A percentile compares a stretch with the other conserved stretches of the same genome.
Conservation (phyloP, 1,139 yeast species). For the Scheffersomyces parashehatae region DNA sequence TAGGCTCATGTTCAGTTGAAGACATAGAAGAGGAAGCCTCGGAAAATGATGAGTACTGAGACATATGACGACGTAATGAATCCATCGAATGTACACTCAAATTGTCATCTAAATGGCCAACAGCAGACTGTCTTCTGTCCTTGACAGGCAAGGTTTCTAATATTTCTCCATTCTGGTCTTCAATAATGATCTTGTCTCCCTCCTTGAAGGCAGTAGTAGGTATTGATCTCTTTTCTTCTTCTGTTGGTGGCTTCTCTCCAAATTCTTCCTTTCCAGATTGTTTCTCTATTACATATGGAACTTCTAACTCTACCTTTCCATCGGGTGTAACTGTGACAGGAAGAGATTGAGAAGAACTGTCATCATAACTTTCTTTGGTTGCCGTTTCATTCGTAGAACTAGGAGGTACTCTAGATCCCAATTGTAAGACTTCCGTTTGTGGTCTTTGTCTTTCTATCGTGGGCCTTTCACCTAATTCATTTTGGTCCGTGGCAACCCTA, state of each 20-base stretch:
- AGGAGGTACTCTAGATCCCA: conserved; percentile 29
- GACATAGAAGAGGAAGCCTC: conserved; percentile 16
- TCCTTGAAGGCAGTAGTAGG: conserved; percentile 67
- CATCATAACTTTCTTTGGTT: conserved; percentile 10
- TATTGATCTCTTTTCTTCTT: conserved; percentile 4
- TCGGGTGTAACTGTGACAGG: conserved; percentile 16
- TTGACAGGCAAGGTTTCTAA: conserved; percentile 41
- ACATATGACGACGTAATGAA: conserved; percentile 38
- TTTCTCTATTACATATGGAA: conserved; percentile 1
- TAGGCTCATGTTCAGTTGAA: conserved; percentile 6
- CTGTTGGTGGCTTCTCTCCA: conserved; percentile 1
- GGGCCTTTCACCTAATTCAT: conserved; percentile 12
- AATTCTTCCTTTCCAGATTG: neutral
- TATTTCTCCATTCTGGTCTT: conserved; percentile 80
- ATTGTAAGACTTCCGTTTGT: conserved; percentile 42
- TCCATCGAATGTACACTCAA: conserved; percentile 43
- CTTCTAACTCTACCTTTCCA: conserved; percentile 7
- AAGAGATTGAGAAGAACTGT: conserved; percentile 7
- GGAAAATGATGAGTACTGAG: conserved; percentile 29
- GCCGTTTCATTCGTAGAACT: conserved; percentile 8
- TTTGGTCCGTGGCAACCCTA: conserved; percentile 21
- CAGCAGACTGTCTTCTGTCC: conserved; percentile 3
- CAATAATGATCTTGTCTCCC: conserved; percentile 69
- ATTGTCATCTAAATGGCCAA: conserved; percentile 13
- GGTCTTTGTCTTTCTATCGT: conserved; percentile 38